Evolutionary conservation across 352 stramenopile genomes (phyloP), one percentile per base, ranked within the genome.

Genomic region (Phytopythium delawarense): DNA sequence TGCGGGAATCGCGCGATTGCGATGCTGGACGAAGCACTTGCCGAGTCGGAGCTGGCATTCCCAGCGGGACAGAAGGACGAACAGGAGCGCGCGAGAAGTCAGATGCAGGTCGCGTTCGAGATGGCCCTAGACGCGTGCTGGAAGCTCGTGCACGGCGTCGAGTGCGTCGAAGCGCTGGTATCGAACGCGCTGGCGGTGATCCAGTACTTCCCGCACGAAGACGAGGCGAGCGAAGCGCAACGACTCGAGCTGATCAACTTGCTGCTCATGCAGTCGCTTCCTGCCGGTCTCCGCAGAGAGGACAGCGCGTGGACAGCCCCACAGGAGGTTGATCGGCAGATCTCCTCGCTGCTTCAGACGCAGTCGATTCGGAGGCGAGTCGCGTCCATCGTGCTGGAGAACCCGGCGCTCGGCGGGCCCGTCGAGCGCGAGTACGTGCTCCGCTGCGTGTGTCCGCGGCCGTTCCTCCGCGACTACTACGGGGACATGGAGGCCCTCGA

Each of bases 101-200:
- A 90, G 40, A 63, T 89, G 2, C 80, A 90, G 76, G 79, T 91
- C 0, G 83, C 83, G 5, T 89, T 91, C 64, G 83, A 92, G 58
- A 91, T 92, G 83, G 81, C 83, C 5, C 67, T 92, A 25, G 83
- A 92, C 39, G 79, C 79, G 11, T 89, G 79, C 44, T 89, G 83
- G 72, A 88, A 79, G 23, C 66, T 91, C 57, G 72, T 87, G 20
- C 69, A 52, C 13, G 67, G 65, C 3, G 61, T 92, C 23, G 83
- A 92, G 66, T 50, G 52, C 12, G 69, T 80, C 4, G 81, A 92
- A 57, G 65, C 70, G 35, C 58, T 89, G 50, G 58, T 87, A 3
- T 87, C 79, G 11, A 80, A 89, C 52, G 64, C 76, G 20, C 59
- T 79, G 20, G 74, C 66, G 4, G 45, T 92, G 45, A 25, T 87